These are phyloP conservation scores for Platanthera guangdongensis DNA, from an alignment of 106 monocot genomes.

Conservation along the genomic window DNA sequence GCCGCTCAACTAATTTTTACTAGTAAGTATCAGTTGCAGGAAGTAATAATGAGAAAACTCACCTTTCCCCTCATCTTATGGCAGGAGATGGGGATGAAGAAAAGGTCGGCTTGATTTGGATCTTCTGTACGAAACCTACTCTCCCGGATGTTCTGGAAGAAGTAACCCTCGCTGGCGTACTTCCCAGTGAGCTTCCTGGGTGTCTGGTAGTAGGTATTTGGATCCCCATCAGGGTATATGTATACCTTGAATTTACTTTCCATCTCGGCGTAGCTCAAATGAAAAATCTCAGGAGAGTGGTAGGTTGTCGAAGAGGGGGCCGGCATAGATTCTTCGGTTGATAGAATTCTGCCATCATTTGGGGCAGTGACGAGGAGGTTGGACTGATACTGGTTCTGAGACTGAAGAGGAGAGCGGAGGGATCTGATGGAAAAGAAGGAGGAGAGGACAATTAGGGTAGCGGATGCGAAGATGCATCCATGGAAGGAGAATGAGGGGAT, in stretches of 20 bases:
- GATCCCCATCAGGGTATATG: conserved; percentile 89
- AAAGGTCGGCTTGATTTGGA: conserved; percentile 73
- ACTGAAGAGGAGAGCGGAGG: conserved; percentile 27
- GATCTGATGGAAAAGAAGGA: conserved; percentile 63
- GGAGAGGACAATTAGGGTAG: conserved; percentile 38
- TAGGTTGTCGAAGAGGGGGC: conserved; percentile 35
- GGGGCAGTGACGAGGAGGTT: neutral
- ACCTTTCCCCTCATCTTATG: conserved; percentile 99
- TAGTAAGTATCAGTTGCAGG: neutral
- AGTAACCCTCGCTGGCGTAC: conserved; percentile 96
- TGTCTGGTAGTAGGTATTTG: conserved; percentile 81
- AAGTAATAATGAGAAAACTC: neutral
- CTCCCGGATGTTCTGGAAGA: conserved; percentile 94
- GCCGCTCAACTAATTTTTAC: neutral
- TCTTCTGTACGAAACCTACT: conserved; percentile 73
- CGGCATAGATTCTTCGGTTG: neutral
- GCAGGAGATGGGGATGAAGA: conserved; percentile 84
- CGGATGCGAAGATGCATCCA: conserved; percentile 32
- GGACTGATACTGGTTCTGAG: conserved; percentile 4
- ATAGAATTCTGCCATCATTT: neutral
- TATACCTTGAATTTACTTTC: conserved; percentile 67
- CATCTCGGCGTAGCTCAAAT: conserved; percentile 65
- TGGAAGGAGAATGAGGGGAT: conserved; percentile 18
- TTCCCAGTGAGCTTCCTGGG: conserved; percentile 95
- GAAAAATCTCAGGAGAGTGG: conserved; percentile 63